Evolutionary conservation across 345 rosid genomes (phyloP), one percentile per base, ranked within the genome.

Genomic region (Citrus inodora): DNA sequence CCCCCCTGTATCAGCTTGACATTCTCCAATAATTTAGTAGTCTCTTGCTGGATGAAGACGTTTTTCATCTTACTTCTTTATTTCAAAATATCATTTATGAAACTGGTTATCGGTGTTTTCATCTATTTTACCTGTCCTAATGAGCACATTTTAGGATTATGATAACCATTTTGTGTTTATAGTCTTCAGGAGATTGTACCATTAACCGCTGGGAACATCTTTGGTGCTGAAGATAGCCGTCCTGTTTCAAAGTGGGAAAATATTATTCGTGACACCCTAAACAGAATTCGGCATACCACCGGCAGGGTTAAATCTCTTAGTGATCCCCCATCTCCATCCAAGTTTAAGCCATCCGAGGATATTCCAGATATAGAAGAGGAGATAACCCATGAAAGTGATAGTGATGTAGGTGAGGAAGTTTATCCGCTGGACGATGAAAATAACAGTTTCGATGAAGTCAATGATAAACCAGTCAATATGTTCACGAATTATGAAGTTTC

Each of bases 111-210:
- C 40, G 4, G 60, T 75, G 67, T 48, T 68, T 51, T 70, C 51
- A 53, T 53, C 38, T 71, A 53, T 37, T 40, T 46, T 53, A 8
- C 35, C 17, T n/a, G 4, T 56, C 60, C 27, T 58, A 22, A 38
- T 7, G 25, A 67, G 38, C 62, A 60, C 79, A 58, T 56, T 66
- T 80, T 61, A 73, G 83, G 74, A 79, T 55, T 51, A 68, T 51
- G 70, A 76, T 17, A 65, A 67, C 63, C 75, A 46, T 42, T 60
- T 80, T 78, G 37, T 55, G 33, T 77, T 65, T 82, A 5, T 79
- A 95, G 99, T 75, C 84, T 95, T 76, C 99, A 93, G 89, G 99
- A 95, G 85, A 92, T 95, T 61, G 97, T 95, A 62, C 98, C 99
- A 27, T 87, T 95, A 66, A 95, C 89, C 83, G 94, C 99, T 71